Evolutionary conservation across 1,284 basidiomycete species (phyloP).

Genomic region (Stygiomarasmius scandens): DNA sequence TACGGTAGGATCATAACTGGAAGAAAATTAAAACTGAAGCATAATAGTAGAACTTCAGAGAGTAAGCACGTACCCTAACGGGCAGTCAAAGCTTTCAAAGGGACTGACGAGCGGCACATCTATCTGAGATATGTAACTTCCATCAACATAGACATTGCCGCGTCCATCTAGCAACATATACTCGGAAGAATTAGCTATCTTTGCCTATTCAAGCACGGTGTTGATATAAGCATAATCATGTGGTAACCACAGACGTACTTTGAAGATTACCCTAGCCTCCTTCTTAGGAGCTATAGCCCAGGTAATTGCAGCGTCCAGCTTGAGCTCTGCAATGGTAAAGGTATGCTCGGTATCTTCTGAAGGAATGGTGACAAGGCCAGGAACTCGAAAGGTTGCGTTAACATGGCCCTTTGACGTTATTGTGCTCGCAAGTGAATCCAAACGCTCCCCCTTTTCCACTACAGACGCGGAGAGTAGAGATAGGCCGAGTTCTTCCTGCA

Average conservation of each 20-base stretch:
- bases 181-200: constrained; percentile 39
- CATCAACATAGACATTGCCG: constrained; percentile 41
- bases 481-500: too few species aligned
- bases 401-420: constrained; percentile 27
- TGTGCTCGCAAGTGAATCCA: background rate
- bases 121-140: constrained; percentile 37
- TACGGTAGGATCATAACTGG: constrained; percentile 25
- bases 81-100: constrained; percentile 35
- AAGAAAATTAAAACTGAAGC: background rate
- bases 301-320: constrained; percentile 32
- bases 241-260: constrained; percentile 18
- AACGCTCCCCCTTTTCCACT: background rate
- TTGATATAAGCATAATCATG: background rate
- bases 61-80: constrained; percentile 36
- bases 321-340: constrained; percentile 34
- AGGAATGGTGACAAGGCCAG: constrained; percentile 34
- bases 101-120: constrained; percentile 35
- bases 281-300: constrained; percentile 39
- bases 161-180: constrained; percentile 37
- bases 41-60: background rate
- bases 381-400: constrained; percentile 27
- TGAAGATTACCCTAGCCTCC: constrained; percentile 32
- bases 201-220: constrained; percentile 4
- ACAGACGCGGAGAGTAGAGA: background rate
- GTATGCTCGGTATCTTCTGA: constrained; percentile 26